Evolutionary conservation across 2,329 filamentous ascomycete species (phyloP), one percentile per base, ranked within the genome.

Genomic region (Claviceps maximensis): DNA sequence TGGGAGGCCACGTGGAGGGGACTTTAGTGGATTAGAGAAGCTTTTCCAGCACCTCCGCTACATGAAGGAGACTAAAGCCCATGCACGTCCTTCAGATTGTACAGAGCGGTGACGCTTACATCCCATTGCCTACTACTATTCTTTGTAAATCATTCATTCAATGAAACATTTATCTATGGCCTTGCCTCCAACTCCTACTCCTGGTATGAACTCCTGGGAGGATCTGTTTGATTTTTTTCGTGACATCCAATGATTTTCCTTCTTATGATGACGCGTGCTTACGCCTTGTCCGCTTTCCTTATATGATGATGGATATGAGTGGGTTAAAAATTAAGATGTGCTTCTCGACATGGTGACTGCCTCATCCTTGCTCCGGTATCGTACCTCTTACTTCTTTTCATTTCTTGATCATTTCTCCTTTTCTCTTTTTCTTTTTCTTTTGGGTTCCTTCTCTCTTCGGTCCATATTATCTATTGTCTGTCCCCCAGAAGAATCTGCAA

Each of bases 401-500:
- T 9, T 19, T 15, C 19, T 21, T 10, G 15, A 17, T 25, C 13
- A 12, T 31, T 27, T 2, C 6, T 27, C n/a, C 36, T 41, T 19
- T n/a, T 33, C 52, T 27, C 15, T 38, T 31, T 25, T 23, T 38
- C 53, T 42, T 23, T 42, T 23, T 42, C 19, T 23, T 2, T 8
- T 21, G 21, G 12, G 29, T 42, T 27, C 17, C 12, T 9, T 33
- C 8, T 12, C 31, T 36, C 9, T 13, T 10, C 36, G 15, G 36
- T 38, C 36, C 36, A 38, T 36, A 38, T n/a, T 21, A 15, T 40
- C 54, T 63, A 66, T 55, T 65, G 61, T 53, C 74, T 65, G 57
- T 62, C 70, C 64, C 76, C 80, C 51, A 82, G 61, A 44, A 85
- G 71, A 12, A 70, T 72, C 58, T 78, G 74, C 47, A 90, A 69